Evolutionary conservation across 305 asterid species (phyloP), one percentile per base, ranked within the genome.

Genomic region (Andrographis paniculata): DNA sequence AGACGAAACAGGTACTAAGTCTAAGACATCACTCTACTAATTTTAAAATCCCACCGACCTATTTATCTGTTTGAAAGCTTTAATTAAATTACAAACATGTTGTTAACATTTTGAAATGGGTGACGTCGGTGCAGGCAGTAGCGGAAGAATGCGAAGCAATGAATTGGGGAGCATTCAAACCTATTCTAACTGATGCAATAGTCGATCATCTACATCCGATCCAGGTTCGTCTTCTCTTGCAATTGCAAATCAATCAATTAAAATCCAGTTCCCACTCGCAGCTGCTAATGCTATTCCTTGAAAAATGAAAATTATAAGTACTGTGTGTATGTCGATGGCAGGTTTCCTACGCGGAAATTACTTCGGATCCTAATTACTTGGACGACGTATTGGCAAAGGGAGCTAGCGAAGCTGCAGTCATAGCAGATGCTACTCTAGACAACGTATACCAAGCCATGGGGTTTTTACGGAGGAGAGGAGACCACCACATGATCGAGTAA

Each of bases 1-100:
- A 76, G 87, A 79, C 89, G 52, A 91, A 91, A 71, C 82, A 87
- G 96, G 96, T 87, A 67, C n/a, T n/a, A n/a, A n/a, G n/a, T n/a
- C n/a, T n/a, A n/a, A n/a, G n/a, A n/a, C n/a, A n/a, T n/a, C n/a
- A n/a, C n/a, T n/a, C n/a, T n/a, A n/a, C n/a, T n/a, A n/a, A n/a
- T n/a, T n/a, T n/a, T n/a, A n/a, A n/a, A n/a, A n/a, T n/a, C n/a
- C n/a, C n/a, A n/a, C n/a, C n/a, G n/a, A n/a, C n/a, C n/a, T n/a
- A n/a, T n/a, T n/a, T n/a, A n/a, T n/a, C n/a, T n/a, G n/a, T n/a
- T n/a, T n/a, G n/a, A n/a, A n/a, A n/a, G n/a, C n/a, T n/a, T n/a
- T n/a, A n/a, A n/a, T n/a, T n/a, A n/a, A n/a, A n/a, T n/a, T n/a
- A n/a, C n/a, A n/a, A n/a, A n/a, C n/a, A n/a, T n/a, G n/a, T n/a